These are phyloP conservation scores for Myxozyma geophila DNA, from an alignment of 805 yeast genomes.

Conservation along the genomic window DNA sequence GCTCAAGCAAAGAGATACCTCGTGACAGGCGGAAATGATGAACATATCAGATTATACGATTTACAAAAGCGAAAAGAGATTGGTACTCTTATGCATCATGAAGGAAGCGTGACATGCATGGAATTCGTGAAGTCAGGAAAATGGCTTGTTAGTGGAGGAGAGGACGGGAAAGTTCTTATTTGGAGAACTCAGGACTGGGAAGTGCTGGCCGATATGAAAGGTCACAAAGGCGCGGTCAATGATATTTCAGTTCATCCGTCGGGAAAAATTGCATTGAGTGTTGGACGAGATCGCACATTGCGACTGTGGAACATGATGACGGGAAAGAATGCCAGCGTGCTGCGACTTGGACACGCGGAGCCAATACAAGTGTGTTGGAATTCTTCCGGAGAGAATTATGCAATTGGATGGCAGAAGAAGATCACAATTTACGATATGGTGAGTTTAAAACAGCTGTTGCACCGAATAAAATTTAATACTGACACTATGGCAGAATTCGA, in stretches of 20 bases:
- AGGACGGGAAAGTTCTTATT: conserved; percentile 83
- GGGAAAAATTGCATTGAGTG: conserved; percentile 87
- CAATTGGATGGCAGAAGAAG: conserved; percentile 73
- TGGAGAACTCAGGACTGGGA: conserved; percentile 99
- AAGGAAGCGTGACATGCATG: conserved; percentile 82
- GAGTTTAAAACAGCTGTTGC: neutral
- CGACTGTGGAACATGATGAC: conserved; percentile 97
- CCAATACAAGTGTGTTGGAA: conserved; percentile 57
- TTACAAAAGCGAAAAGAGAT: conserved; percentile 90
- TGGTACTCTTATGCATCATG: conserved; percentile 86
- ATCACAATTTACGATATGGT: conserved; percentile 58
- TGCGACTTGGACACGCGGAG: conserved; percentile 52
- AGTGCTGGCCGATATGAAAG: conserved; percentile 81
- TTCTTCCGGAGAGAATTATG: conserved; percentile 66
- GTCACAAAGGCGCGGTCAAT: conserved; percentile 81
- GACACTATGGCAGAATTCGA: conserved; percentile 39
- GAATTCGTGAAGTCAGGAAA: conserved; percentile 65
- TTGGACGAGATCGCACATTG: conserved; percentile 80
- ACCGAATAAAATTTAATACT: conserved; percentile 51
- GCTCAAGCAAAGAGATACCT: conserved; percentile 82
- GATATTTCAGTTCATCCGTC: conserved; percentile 89
- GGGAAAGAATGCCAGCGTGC: conserved; percentile 84
- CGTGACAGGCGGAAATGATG: conserved; percentile 95
- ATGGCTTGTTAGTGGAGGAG: conserved; percentile 91
- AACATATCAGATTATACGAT: conserved; percentile 92